A percentile compares a stretch with the other conserved stretches of the same genome.
These are phyloP conservation scores for Nowakowskiella sp. DNA, from an alignment of 192 early-diverging fungal genomes.

Conservation along the genomic window DNA sequence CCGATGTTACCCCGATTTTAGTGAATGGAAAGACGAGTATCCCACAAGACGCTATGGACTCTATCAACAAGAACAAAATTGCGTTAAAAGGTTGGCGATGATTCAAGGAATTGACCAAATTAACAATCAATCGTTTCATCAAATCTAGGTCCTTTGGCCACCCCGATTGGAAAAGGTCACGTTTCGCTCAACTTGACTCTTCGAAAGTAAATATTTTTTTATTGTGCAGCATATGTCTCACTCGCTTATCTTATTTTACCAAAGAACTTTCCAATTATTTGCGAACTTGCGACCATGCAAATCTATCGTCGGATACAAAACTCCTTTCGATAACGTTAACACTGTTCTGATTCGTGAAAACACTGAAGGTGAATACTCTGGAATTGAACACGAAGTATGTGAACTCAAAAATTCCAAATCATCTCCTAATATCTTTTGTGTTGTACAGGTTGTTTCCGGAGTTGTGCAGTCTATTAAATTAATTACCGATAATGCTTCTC, in stretches of 20 bases:
- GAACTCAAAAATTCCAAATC: not conserved
- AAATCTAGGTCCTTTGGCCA: constrained; percentile 74
- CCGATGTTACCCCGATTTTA: constrained; percentile 86
- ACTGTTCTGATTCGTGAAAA: constrained; percentile 99
- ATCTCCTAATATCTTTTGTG: constrained; percentile 10
- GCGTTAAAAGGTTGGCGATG: constrained; percentile 71
- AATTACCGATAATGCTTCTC: constrained; percentile 91
- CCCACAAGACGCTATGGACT: constrained; percentile 81
- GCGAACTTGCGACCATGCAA: constrained; percentile 98
- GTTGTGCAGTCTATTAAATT: constrained; percentile 99
- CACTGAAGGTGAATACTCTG: constrained; percentile 99
- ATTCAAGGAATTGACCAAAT: not conserved
- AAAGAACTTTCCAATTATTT: constrained; percentile 95
- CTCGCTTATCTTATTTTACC: constrained; percentile 56
- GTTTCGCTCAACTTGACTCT: constrained; percentile 78
- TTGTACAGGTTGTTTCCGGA: constrained; percentile 72
- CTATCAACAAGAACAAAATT: constrained; percentile 92
- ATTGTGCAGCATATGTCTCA: not conserved
- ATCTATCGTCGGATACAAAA: constrained; percentile 93
- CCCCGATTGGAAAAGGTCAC: constrained; percentile 98
- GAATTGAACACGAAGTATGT: constrained; percentile 84
- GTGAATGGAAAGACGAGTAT: constrained; percentile 89
- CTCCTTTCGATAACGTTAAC: constrained; percentile 92
- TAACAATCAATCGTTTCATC: not conserved
- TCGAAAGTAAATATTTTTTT: constrained; percentile 19